Percentiles rank a stretch among this genome's conserved stretches.
These are phyloP conservation scores for Penicillium macrosclerotiorum DNA, from an alignment of 495 filamentous ascomycete genomes.

Conservation along the genomic window DNA sequence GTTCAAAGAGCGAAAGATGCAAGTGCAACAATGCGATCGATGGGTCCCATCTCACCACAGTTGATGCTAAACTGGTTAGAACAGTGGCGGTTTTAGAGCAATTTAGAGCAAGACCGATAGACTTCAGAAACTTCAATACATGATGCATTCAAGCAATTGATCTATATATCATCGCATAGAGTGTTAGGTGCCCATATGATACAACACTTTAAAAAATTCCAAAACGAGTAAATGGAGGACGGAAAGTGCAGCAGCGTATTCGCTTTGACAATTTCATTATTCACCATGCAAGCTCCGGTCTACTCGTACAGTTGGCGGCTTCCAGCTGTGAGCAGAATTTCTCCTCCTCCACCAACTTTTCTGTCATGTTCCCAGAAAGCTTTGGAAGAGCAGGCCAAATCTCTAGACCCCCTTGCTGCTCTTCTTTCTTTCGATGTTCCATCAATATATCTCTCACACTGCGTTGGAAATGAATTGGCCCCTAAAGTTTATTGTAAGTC, in stretches of 20 bases:
- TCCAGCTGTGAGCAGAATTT: constrained; percentile 28
- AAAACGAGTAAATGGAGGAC: no score
- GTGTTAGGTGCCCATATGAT: no score
- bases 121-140: no score
- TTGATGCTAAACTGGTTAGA: constrained; percentile 25
- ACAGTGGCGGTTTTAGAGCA: constrained; percentile 22
- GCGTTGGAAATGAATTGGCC: constrained; percentile 46
- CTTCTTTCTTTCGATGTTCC: constrained; percentile 33
- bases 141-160: no score
- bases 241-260: no score
- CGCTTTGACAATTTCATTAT: constrained; percentile 14
- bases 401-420: constrained; percentile 33
- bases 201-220: no score
- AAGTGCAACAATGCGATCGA: constrained; percentile 20
- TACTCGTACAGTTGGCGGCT: constrained; percentile 19
- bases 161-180: no score
- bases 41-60: constrained; percentile 15
- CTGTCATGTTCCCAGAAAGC: constrained; percentile 5
- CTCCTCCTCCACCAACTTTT: constrained; percentile 24
- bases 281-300: constrained; percentile 25
- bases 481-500: constrained; percentile 6
- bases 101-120: no score
- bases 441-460: constrained; percentile 36
- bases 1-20: constrained; percentile 17
- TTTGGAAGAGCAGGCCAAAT: constrained; percentile 42